Evolutionary conservation across 805 yeast species (phyloP).

Genomic region (Isabelozyma rhagii): DNA sequence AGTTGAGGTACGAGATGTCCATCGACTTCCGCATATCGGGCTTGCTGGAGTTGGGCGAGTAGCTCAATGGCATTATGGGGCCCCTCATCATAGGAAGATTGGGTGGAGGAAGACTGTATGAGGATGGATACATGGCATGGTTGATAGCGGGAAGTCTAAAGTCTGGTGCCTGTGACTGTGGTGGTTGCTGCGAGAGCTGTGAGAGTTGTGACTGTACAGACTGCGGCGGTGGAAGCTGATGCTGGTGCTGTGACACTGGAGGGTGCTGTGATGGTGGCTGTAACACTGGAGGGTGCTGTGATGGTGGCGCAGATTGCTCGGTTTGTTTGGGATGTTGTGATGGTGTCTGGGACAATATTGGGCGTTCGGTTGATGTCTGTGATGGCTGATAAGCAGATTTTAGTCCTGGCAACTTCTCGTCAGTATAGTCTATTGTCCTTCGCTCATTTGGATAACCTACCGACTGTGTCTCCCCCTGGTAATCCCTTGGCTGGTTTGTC

Average conservation of each 20-base stretch:
- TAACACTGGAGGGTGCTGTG: background rate
- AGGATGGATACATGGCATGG: background rate
- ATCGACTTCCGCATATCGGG: slow-evolving; percentile 1
- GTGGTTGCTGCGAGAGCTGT: slow-evolving; percentile 1
- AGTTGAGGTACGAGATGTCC: slow-evolving; percentile 6
- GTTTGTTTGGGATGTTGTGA: background rate
- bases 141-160: background rate
- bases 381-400: background rate
- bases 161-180: background rate
- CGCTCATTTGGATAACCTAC: too few species aligned
- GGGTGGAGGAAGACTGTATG: background rate
- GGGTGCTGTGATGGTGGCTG: background rate
- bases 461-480: too few species aligned
- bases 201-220: background rate
- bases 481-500: too few species aligned
- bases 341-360: background rate
- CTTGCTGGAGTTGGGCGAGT: background rate
- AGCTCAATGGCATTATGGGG: background rate
- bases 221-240: background rate
- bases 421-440: too few species aligned
- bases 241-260: background rate
- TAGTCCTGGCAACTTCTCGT: too few species aligned
- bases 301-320: too few species aligned
- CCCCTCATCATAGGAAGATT: background rate
- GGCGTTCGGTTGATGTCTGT: background rate